Conservation (phyloP, 2,329 filamentous ascomycete species). For the Hypoxylon sp. region DNA sequence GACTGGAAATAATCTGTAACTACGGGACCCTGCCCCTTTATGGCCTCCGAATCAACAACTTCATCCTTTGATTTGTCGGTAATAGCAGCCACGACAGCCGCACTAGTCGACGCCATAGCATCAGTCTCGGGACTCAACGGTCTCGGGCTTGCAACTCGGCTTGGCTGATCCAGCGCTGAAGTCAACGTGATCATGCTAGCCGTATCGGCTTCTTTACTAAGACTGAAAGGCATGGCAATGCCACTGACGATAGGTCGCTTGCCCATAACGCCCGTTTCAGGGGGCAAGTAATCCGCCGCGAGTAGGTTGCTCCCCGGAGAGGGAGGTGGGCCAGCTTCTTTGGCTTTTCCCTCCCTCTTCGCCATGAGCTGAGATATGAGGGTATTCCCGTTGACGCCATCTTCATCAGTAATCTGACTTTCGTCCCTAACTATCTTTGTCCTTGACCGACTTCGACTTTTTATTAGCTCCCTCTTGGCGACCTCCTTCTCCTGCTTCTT, state of each 20-base stretch:
- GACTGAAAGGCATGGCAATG: conserved; percentile 79
- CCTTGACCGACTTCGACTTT: conserved; percentile 58
- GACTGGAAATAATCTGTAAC: background rate
- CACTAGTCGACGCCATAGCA: conserved; percentile 24
- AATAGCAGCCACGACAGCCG: conserved; percentile 21
- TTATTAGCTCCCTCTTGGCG: conserved; percentile 39
- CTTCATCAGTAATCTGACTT: conserved; percentile 58
- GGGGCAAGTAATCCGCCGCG: conserved; percentile 58
- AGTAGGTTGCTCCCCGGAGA: conserved; percentile 57
- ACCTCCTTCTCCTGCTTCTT: conserved; percentile 55
- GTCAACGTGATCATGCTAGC: conserved; percentile 78
- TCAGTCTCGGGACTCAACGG: conserved; percentile 46
- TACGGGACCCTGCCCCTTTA: conserved; percentile 30
- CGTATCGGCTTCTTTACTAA: conserved; percentile 73
- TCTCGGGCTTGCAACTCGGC: conserved; percentile 51
- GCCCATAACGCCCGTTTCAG: conserved; percentile 66
- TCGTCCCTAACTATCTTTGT: conserved; percentile 65
- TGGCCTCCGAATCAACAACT: conserved; percentile 34
- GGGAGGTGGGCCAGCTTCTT: conserved; percentile 48
- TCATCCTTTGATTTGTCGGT: conserved; percentile 33
- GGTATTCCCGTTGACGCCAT: conserved; percentile 56
- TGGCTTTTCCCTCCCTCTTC: conserved; percentile 56
- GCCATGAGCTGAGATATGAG: conserved; percentile 60
- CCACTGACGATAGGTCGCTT: conserved; percentile 77
- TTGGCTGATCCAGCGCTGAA: conserved; percentile 56